phyloP scores from a whole-genome alignment of 495 filamentous ascomycete genomes.

The Hyaloscypha bicolor region DNA sequence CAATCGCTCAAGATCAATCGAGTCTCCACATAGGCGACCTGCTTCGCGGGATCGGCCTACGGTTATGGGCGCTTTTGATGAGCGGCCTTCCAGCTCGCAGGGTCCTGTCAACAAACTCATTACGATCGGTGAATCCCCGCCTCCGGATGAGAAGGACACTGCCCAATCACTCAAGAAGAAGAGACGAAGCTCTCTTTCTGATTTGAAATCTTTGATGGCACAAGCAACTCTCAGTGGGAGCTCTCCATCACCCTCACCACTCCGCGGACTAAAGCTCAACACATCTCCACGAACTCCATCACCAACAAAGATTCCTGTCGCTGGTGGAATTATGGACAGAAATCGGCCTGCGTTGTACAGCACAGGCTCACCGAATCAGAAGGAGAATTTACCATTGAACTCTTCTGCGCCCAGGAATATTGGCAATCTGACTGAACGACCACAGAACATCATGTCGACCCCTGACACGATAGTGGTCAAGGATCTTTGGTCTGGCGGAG shows the following conservation, averaged over 20 bases:
- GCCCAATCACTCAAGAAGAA: constrained; percentile 66
- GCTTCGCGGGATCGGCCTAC: constrained; percentile 67
- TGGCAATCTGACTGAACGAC: constrained; percentile 30
- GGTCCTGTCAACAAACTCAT: constrained; percentile 36
- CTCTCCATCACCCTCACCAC: constrained; percentile 28
- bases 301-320: constrained; percentile 34
- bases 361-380: constrained; percentile 30
- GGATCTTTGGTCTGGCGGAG: constrained; percentile 23
- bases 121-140: constrained; percentile 48
- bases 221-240: constrained; percentile 45
- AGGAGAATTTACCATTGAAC: constrained; percentile 26
- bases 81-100: constrained; percentile 50
- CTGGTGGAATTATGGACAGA: constrained; percentile 27
- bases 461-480: constrained; percentile 24
- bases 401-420: constrained; percentile 20
- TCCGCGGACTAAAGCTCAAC: constrained; percentile 23
- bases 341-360: constrained; percentile 15
- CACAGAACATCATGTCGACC: constrained; percentile 32
- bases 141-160: constrained; percentile 44
- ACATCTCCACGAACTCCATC: constrained; percentile 36
- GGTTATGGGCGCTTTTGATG: constrained; percentile 63
- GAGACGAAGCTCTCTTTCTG: constrained; percentile 88
- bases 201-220: constrained; percentile 68
- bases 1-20: constrained; percentile 79
- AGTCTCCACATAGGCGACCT: constrained; percentile 60